Evolutionary conservation across 2,329 filamentous ascomycete genomes (phyloP).

Genomic region (Colletotrichum phormii): DNA sequence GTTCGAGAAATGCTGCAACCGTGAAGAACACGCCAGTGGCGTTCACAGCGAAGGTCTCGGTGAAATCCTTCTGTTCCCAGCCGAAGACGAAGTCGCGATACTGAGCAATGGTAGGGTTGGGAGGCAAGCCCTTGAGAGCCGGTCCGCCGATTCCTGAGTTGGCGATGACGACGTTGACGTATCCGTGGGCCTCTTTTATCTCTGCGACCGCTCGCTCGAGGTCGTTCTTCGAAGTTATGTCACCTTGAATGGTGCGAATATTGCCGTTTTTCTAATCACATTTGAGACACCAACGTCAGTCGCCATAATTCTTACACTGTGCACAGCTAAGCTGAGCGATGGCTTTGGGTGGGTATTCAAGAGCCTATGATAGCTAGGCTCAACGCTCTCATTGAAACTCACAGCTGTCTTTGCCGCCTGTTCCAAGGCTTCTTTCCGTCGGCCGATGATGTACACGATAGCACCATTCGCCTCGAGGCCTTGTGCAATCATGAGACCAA

Average conservation of each 20-base stretch:
- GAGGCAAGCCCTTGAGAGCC: constrained; percentile 43
- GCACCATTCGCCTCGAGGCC: constrained; percentile 63
- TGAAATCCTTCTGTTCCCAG: constrained; percentile 58
- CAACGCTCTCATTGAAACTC: constrained; percentile 23
- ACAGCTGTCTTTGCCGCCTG: constrained; percentile 49
- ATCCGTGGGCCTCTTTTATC: constrained; percentile 57
- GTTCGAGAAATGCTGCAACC: constrained; percentile 74
- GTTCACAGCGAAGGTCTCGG: constrained; percentile 72
- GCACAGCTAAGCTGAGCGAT: no score
- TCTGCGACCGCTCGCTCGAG: constrained; percentile 60
- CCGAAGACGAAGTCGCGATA: constrained; percentile 45
- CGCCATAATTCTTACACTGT: background rate
- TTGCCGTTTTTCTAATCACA: constrained; percentile 18
- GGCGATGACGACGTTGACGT: constrained; percentile 69
- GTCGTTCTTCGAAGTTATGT: constrained; percentile 50
- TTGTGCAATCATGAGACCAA: constrained; percentile 62
- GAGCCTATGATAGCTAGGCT: background rate
- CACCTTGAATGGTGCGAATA: constrained; percentile 43
- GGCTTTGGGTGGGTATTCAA: background rate
- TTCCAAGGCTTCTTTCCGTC: constrained; percentile 56
- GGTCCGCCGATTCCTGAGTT: constrained; percentile 62
- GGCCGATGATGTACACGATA: constrained; percentile 63
- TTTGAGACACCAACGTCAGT: background rate
- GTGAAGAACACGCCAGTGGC: constrained; percentile 75
- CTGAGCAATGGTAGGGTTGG: constrained; percentile 18